Base-by-base conservation (phyloP, 257 asterid genomes). In the Anisodus acutangulus region DNA sequence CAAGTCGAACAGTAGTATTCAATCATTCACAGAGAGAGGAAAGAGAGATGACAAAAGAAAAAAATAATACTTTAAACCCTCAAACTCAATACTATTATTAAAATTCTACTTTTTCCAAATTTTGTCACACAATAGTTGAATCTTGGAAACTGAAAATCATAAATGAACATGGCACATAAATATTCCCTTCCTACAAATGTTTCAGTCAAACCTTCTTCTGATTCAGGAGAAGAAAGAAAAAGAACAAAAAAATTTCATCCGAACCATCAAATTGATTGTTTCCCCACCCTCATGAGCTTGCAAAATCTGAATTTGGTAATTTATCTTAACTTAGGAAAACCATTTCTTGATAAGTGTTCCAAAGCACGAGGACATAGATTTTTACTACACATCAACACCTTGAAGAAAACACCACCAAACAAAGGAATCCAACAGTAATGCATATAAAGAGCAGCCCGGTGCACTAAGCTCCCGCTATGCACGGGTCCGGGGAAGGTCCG, bases 91-190 rank as follows among this genome's bases (percentile, higher is more conserved):
- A 47, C 39, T 16, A 22, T 11, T 19, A 47, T 74, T 47, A 49
- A 6, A 10, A 11, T 19, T 49, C 9, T 0, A 19, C 41, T 74
- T 74, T 74, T 47, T 74, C 80, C 17, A 31, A 45, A 47, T 19
- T 74, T 74, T 0, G 35, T 31, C 35, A 31, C n/a, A 53, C 63
- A 51, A 13, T 45, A 53, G 81, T 45, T 26, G 26, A 76, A 51
- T 51, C 81, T 22, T 4, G 60, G 60, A 74, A 74, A 12, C 43
- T 47, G 43, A 19, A 68, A 74, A 74, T 74, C 54, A 74, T 74
- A 74, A 74, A 11, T 49, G 80, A 74, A 31, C 12, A 68, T 37
- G 51, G 76, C 78, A 12, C 80, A 74, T 3, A 49, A 74, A 72
- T 47, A 74, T 13, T 49, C 80, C 80, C 19, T 12, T 74, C 60